These are phyloP conservation scores for Pyricularia grisea DNA, from an alignment of 2,329 filamentous ascomycete species.

Conservation along the genomic window DNA sequence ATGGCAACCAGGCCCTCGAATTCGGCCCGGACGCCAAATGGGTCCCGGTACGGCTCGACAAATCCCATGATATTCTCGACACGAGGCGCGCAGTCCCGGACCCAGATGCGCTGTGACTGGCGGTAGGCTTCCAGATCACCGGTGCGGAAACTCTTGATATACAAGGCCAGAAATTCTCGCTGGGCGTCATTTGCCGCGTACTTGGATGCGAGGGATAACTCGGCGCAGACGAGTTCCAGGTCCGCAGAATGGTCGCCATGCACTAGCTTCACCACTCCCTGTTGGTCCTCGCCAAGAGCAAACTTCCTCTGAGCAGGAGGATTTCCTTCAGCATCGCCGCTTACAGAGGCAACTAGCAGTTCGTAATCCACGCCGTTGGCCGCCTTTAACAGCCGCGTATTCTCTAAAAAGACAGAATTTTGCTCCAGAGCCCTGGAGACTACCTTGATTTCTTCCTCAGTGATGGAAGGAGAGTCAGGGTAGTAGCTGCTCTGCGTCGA, in stretches of 20 bases:
- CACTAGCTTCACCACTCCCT: constrained; percentile 60
- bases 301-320: constrained; percentile 37
- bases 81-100: constrained; percentile 70
- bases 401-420: constrained; percentile 60
- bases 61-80: constrained; percentile 78
- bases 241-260: constrained; percentile 67
- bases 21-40: constrained; percentile 69
- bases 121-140: constrained; percentile 73
- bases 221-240: constrained; percentile 57
- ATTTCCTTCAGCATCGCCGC: constrained; percentile 16
- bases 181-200: constrained; percentile 67
- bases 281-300: constrained; percentile 46
- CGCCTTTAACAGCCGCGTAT: constrained; percentile 65
- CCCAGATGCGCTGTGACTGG: constrained; percentile 72
- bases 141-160: constrained; percentile 63
- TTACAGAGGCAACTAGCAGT: constrained; percentile 63
- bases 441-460: constrained; percentile 62
- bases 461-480: constrained; percentile 64
- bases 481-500: constrained; percentile 79
- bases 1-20: constrained; percentile 79
- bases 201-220: constrained; percentile 57
- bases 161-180: constrained; percentile 62
- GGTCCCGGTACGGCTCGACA: constrained; percentile 79
- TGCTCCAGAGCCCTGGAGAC: constrained; percentile 63
- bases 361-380: constrained; percentile 47